Evolutionary conservation across 2,329 filamentous ascomycete species (phyloP).

Genomic region (Mariannaea sp.): DNA sequence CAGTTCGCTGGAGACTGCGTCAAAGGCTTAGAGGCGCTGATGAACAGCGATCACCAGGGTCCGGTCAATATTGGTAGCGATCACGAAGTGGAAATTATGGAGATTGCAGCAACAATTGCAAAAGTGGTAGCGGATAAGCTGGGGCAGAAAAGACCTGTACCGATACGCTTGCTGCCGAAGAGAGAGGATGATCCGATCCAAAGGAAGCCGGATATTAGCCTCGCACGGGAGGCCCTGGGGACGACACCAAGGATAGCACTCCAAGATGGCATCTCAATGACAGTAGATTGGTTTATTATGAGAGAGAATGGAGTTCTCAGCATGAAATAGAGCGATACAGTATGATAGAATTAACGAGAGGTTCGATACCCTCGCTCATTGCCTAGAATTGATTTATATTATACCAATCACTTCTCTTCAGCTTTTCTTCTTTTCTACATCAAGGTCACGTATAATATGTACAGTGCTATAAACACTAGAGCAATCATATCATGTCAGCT

Average conservation of each 20-base stretch:
- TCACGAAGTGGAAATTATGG: constrained; percentile 20
- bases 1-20: constrained; percentile 24
- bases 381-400: too few species aligned
- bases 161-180: constrained; percentile 15
- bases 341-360: too few species aligned
- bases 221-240: constrained; percentile 18
- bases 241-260: constrained; percentile 21
- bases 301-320: not conserved
- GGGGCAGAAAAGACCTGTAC: constrained; percentile 6
- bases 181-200: constrained; percentile 27
- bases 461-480: too few species aligned
- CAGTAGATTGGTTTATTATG: constrained; percentile 29
- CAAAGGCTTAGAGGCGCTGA: constrained; percentile 16
- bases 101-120: constrained; percentile 24
- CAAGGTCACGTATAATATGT: too few species aligned
- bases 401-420: too few species aligned
- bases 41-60: constrained; percentile 26
- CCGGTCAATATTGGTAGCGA: constrained; percentile 30
- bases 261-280: constrained; percentile 22
- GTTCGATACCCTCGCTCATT: too few species aligned
- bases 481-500: too few species aligned
- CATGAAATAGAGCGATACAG: too few species aligned
- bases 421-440: too few species aligned
- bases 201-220: constrained; percentile 23
- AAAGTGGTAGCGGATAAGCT: constrained; percentile 22